phyloP scores from a whole-genome alignment of 768 basidiomycete species.

The Amanita jacksonii region DNA sequence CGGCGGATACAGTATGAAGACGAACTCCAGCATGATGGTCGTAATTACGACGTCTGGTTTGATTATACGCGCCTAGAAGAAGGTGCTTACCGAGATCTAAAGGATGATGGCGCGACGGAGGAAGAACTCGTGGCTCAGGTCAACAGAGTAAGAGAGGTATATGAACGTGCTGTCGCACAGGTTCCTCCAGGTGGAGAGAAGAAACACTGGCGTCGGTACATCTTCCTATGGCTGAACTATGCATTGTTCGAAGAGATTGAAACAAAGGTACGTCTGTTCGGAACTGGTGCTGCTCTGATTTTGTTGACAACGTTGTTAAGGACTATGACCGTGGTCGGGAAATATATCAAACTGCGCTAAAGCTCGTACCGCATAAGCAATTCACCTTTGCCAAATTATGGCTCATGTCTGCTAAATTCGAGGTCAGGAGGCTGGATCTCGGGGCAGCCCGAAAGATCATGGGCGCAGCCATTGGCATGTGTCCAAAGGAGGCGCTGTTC shows the following conservation, averaged over 20 bases:
- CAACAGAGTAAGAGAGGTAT: conserved; percentile 79
- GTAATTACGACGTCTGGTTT: conserved; percentile 98
- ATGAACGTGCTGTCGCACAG: conserved; percentile 91
- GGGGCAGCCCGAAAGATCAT: conserved; percentile 81
- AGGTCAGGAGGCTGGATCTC: conserved; percentile 76
- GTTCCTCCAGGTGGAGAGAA: conserved; percentile 94
- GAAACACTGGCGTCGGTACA: conserved; percentile 83
- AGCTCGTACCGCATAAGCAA: conserved; percentile 88
- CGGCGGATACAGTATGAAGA: conserved; percentile 99
- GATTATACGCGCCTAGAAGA: conserved; percentile 93
- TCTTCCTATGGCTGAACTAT: conserved; percentile 92
- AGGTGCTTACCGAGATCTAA: conserved; percentile 67
- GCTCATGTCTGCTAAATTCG: conserved; percentile 88
- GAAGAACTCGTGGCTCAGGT: conserved; percentile 59
- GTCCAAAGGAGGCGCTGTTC: conserved; percentile 91
- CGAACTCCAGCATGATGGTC: conserved; percentile 81
- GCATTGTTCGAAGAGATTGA: conserved; percentile 96
- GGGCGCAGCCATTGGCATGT: conserved; percentile 89
- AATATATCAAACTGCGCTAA: conserved; percentile 84
- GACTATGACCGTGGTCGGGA: conserved; percentile 82
- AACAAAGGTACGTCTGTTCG: conserved; percentile 50
- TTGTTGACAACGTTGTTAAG: conserved; percentile 25
- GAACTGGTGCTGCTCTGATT: background rate
- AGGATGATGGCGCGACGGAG: conserved; percentile 61
- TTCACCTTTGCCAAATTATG: conserved; percentile 98